A percentile compares a stretch with the other conserved stretches of the same genome.
These are phyloP conservation scores for Cercophora samala DNA, from an alignment of 495 filamentous ascomycete species.

Conservation along the genomic window DNA sequence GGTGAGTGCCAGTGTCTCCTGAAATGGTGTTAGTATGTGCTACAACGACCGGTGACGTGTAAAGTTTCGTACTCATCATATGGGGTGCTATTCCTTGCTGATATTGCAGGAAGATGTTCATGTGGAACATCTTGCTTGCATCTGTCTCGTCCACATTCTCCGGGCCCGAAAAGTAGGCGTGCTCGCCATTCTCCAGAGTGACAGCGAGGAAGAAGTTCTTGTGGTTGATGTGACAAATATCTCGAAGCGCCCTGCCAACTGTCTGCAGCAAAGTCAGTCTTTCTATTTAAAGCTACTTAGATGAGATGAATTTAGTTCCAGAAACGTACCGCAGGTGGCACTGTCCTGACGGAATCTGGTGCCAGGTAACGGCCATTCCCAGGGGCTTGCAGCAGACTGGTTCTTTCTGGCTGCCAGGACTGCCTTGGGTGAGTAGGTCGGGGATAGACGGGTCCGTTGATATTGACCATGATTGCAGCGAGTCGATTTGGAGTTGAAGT, in stretches of 20 bases:
- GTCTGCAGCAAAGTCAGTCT: slow-evolving; percentile 31
- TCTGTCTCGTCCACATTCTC: slow-evolving; percentile 23
- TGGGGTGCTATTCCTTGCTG: slow-evolving; percentile 12
- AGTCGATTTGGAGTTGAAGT: not conserved
- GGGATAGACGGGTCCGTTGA: not conserved
- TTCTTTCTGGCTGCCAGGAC: slow-evolving; percentile 26
- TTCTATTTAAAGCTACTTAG: no score
- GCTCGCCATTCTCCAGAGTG: slow-evolving; percentile 32
- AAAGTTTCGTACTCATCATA: not conserved
- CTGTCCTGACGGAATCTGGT: slow-evolving; percentile 13
- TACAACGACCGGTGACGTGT: not conserved
- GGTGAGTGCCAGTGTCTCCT: not conserved
- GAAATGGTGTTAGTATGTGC: not conserved
- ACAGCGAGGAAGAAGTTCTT: slow-evolving; percentile 40
- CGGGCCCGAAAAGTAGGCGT: slow-evolving; percentile 34
- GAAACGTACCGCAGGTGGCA: slow-evolving; percentile 24
- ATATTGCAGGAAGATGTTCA: slow-evolving; percentile 28
- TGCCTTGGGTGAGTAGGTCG: not conserved
- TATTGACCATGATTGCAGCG: slow-evolving; percentile 21
- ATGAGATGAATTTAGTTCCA: not conserved
- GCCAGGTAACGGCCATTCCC: slow-evolving; percentile 21
- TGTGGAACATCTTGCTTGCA: slow-evolving; percentile 35
- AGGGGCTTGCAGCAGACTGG: slow-evolving; percentile 11
- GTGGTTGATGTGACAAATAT: slow-evolving; percentile 37
- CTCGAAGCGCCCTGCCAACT: slow-evolving; percentile 38